These are phyloP conservation scores for Lepiota brunneoincarnata DNA, from an alignment of 768 basidiomycete genomes.

Conservation along the genomic window DNA sequence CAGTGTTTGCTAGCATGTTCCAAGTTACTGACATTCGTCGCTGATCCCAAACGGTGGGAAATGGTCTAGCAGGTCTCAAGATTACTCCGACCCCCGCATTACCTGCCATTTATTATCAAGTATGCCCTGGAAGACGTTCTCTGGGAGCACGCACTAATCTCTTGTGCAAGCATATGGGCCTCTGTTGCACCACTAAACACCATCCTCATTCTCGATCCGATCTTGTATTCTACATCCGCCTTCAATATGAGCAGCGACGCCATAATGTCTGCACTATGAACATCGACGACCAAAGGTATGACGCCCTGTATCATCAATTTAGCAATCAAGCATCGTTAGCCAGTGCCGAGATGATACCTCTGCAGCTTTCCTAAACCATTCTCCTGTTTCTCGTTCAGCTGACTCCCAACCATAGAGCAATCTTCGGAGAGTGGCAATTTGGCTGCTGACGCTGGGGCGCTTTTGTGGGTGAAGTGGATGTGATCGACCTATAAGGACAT, in stretches of 20 bases:
- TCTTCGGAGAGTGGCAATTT: slow-evolving; percentile 61
- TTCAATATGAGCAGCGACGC: slow-evolving; percentile 67
- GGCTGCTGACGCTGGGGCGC: slow-evolving; percentile 57
- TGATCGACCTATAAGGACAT: slow-evolving; percentile 49
- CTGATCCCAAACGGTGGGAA: slow-evolving; percentile 72
- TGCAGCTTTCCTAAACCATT: slow-evolving; percentile 55
- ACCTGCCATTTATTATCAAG: slow-evolving; percentile 28
- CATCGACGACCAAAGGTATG: slow-evolving; percentile 65
- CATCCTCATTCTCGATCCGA: slow-evolving; percentile 58
- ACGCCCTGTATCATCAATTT: slow-evolving; percentile 40
- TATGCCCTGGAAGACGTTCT: not conserved
- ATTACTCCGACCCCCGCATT: slow-evolving; percentile 48
- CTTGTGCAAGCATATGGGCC: slow-evolving; percentile 62
- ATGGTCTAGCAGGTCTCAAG: slow-evolving; percentile 56
- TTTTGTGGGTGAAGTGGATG: slow-evolving; percentile 28
- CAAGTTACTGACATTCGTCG: slow-evolving; percentile 50
- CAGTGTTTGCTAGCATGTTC: not conserved
- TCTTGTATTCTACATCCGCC: slow-evolving; percentile 56
- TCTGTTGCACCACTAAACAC: slow-evolving; percentile 63
- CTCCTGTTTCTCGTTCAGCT: slow-evolving; percentile 43
- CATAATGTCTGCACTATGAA: slow-evolving; percentile 72
- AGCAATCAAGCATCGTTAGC: not conserved
- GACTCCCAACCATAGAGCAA: slow-evolving; percentile 56
- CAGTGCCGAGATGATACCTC: slow-evolving; percentile 34
- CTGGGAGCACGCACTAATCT: slow-evolving; percentile 44